A percentile compares a stretch with the other conserved stretches of the same genome.
phyloP scores from a whole-genome alignment of 352 stramenopile genomes.

The Poterioochromonas sp. region DNA sequence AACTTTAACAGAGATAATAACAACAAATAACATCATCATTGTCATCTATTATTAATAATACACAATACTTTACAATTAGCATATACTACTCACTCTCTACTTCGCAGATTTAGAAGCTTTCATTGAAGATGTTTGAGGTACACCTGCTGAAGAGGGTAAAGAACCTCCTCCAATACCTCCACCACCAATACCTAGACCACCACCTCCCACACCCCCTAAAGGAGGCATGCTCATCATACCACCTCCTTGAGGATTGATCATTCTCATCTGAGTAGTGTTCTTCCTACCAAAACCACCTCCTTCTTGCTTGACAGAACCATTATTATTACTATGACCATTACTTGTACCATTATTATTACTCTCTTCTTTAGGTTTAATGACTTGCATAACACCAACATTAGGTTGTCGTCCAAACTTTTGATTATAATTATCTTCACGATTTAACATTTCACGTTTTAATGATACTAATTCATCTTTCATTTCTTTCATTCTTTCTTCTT shows the following conservation, averaged over 20 bases:
- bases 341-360: not conserved
- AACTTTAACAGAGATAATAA: too few species aligned
- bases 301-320: too few species aligned
- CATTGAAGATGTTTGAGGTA: too few species aligned
- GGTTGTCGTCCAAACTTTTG: conserved; percentile 70
- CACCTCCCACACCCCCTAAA: not conserved
- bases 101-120: too few species aligned
- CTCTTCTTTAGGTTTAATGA: conserved; percentile 64
- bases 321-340: too few species aligned
- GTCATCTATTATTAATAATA: too few species aligned
- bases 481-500: conserved; percentile 57
- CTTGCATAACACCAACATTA: conserved; percentile 74
- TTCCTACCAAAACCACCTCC: too few species aligned
- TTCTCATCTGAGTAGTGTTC: not conserved
- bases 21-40: too few species aligned
- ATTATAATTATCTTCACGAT: conserved; percentile 85
- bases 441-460: conserved; percentile 78
- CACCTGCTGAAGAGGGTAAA: too few species aligned
- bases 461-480: conserved; percentile 77
- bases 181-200: not conserved
- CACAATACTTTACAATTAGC: too few species aligned
- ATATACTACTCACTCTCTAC: too few species aligned
- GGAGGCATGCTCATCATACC: not conserved
- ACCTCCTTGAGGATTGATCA: conserved; percentile 3
- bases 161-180: too few species aligned